These are phyloP conservation scores for Suillus sp. DNA, from an alignment of 768 basidiomycete species.

Conservation along the genomic window DNA sequence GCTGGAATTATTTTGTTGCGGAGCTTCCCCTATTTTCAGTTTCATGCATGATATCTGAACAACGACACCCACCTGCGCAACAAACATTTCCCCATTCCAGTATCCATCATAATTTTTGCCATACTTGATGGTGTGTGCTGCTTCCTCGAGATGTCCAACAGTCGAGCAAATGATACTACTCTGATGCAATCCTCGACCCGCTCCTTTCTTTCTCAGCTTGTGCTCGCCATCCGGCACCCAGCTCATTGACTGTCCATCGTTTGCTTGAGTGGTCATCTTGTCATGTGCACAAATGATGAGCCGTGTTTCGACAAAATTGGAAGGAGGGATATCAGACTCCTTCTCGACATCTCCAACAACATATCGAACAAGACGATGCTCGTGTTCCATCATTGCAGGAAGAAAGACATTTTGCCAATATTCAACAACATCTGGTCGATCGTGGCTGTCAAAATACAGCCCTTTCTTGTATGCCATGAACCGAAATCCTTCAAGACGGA, in stretches of 20 bases:
- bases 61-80: slow-evolving; percentile 27
- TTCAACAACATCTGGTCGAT: slow-evolving; percentile 24
- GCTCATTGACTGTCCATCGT: slow-evolving; percentile 35
- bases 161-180: slow-evolving; percentile 41
- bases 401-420: slow-evolving; percentile 24
- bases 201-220: slow-evolving; percentile 40
- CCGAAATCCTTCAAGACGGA: slow-evolving; percentile 22
- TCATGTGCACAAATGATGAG: slow-evolving; percentile 34
- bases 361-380: slow-evolving; percentile 8
- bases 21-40: slow-evolving; percentile 9
- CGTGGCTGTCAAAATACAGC: slow-evolving; percentile 26
- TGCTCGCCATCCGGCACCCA: slow-evolving; percentile 42
- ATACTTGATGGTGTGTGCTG: slow-evolving; percentile 40
- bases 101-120: slow-evolving; percentile 48
- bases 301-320: slow-evolving; percentile 21
- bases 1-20: slow-evolving; percentile 13
- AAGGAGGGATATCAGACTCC: slow-evolving; percentile 6
- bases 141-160: slow-evolving; percentile 35
- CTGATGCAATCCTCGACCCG: slow-evolving; percentile 39
- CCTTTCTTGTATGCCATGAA: slow-evolving; percentile 21
- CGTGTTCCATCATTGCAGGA: slow-evolving; percentile 25
- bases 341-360: slow-evolving; percentile 19
- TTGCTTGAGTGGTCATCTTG: slow-evolving; percentile 44
- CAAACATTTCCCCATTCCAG: no score
- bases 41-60: slow-evolving; percentile 17